phyloP scores from a whole-genome alignment of 1,284 basidiomycete genomes.

The Marasmius tenuissimus region DNA sequence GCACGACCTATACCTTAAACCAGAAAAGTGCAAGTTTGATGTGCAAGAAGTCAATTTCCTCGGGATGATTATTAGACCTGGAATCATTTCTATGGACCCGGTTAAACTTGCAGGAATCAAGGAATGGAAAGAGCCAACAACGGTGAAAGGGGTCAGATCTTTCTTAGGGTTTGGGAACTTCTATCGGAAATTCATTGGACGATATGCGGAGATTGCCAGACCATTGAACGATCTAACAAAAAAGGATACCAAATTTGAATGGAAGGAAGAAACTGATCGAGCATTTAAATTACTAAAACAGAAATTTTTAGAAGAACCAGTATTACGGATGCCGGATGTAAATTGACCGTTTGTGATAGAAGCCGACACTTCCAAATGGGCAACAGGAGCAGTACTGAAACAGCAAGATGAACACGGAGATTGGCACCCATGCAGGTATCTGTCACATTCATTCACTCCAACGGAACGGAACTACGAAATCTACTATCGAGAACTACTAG shows the following conservation, averaged over 20 bases:
- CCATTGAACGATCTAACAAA: neutral
- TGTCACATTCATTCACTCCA: neutral
- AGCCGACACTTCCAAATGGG: neutral
- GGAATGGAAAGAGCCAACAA: neutral
- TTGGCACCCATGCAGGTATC: neutral
- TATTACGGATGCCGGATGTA: neutral
- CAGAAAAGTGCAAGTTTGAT: no score
- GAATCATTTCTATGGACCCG: no score
- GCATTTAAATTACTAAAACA: neutral
- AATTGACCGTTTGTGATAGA: neutral
- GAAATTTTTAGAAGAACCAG: neutral
- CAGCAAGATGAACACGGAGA: neutral
- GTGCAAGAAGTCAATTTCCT: no score
- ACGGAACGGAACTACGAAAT: neutral
- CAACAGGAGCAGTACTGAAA: neutral
- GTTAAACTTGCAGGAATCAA: neutral
- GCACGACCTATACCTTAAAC: no score
- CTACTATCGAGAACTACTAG: neutral
- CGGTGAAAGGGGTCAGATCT: neutral
- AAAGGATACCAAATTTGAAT: neutral
- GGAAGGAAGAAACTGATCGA: neutral
- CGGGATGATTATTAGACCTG: no score
- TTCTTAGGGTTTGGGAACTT: neutral
- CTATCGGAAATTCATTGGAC: neutral
- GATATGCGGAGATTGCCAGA: neutral